Evolutionary conservation across 2,329 filamentous ascomycete genomes (phyloP), one percentile per base, ranked within the genome.

Genomic region (Pseudogymnoascus destructans): DNA sequence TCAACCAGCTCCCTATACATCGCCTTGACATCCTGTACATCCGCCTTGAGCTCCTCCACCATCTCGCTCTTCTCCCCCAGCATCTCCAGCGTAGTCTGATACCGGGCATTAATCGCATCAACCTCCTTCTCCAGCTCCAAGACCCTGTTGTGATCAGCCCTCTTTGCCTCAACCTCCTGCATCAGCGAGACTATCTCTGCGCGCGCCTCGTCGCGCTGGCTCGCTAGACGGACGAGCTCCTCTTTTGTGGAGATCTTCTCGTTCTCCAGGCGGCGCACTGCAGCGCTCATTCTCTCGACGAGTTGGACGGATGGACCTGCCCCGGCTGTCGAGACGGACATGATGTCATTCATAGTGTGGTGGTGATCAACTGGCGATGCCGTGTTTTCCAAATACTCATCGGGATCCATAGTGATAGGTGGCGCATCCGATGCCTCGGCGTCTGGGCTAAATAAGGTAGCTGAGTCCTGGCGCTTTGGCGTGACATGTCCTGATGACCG

Each of bases 1-100:
- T 95, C 88, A 55, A 95, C 87, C 70, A 98, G 73, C 69, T 97
- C 92, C 64, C 89, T 82, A 74, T 97, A 97, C 79, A 98, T 95
- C 68, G 85, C 86, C 76, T 98, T 98, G 70, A 98, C 78, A 75
- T 98, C 93, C 63, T 84, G 77, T 57, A 98, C 87, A 75, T 97
- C 93, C 10, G 87, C 85, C 70, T 79, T 83, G 64, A 98, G 75
- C 76, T 98, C 93, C 68, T 95, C 90, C 1, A 95, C 91, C 67
- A 86, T 75, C 76, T 98, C 93, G 71, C 89, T 95, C 80, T 95
- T 95, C 79, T 98, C 93, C 1, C 93, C 93, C 59, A 98, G 74
- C 82, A 97, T 85, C 74, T 97, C 91, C 57, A 98, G 76, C 60
- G 89, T 95, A 11, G 90, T 93, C 69, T 95, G 84, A 69, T 97